A percentile compares a stretch with the other conserved stretches of the same genome.
Evolutionary conservation across 139 green algal species (phyloP).

Genomic region (Chlorella ohadii): DNA sequence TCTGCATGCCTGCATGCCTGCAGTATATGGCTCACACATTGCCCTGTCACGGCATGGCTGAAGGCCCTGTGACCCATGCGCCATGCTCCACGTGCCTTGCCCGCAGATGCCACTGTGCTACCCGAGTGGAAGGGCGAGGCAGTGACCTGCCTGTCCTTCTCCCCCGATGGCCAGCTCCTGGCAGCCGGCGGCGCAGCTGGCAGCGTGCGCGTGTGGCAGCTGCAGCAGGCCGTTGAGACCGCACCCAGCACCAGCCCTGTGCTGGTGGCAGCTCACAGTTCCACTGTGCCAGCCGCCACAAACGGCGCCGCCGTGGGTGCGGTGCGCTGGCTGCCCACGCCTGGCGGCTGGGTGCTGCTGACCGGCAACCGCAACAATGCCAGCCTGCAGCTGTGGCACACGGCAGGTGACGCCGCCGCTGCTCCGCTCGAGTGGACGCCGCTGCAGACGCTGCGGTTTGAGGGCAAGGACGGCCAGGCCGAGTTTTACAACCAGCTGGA

Average conservation of each 20-base stretch:
- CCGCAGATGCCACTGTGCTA: conserved; percentile 13
- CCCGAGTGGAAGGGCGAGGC: conserved; percentile 17
- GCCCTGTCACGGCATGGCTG: too few species aligned
- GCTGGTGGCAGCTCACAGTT: conserved; percentile 36
- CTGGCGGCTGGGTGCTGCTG: conserved; percentile 52
- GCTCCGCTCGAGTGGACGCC: background rate
- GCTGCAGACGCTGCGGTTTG: conserved; percentile 32
- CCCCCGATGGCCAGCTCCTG: conserved; percentile 54
- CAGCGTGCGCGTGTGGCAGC: conserved; percentile 55
- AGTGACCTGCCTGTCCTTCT: conserved; percentile 59
- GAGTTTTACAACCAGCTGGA: conserved; percentile 67
- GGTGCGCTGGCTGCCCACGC: conserved; percentile 20
- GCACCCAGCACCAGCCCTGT: background rate
- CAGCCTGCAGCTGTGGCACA: conserved; percentile 59
- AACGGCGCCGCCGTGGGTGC: background rate
- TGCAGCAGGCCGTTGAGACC: conserved; percentile 30
- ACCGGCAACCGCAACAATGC: conserved; percentile 49
- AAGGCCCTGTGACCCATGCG: too few species aligned
- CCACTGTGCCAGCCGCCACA: background rate
- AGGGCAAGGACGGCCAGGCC: conserved; percentile 10
- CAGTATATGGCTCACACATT: background rate
- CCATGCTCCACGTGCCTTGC: background rate
- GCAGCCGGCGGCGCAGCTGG: conserved; percentile 54
- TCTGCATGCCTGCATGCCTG: background rate
- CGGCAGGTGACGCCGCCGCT: conserved; percentile 12